Evolutionary conservation across 208 protist genomes (phyloP).

Genomic region (Crithidia mellificae): DNA sequence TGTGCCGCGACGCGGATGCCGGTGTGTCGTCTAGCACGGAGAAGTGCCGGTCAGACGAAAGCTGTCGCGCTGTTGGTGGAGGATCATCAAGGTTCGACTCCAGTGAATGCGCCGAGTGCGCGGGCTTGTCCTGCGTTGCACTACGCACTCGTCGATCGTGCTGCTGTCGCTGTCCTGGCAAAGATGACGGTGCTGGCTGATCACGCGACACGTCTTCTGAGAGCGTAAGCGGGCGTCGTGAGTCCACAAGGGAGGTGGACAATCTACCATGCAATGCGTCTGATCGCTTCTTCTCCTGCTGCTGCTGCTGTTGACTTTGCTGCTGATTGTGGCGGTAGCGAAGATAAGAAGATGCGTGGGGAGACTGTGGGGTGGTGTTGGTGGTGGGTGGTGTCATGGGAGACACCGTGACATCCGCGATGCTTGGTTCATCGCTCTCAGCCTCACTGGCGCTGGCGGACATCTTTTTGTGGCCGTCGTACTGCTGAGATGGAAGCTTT

Average conservation of each 20-base stretch:
- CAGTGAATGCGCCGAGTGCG: background rate
- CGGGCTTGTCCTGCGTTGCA: background rate
- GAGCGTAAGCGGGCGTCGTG: background rate
- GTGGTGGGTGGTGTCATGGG: conserved; percentile 30
- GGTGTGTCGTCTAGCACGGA: background rate
- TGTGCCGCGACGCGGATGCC: background rate
- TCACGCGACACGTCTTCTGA: no score
- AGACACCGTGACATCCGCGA: conserved; percentile 35
- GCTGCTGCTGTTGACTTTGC: no score
- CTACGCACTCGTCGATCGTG: background rate
- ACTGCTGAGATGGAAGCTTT: background rate
- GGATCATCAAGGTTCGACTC: background rate
- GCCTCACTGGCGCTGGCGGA: background rate
- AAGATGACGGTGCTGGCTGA: no score
- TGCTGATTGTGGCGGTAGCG: background rate
- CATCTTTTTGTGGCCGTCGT: background rate
- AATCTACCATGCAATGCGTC: background rate
- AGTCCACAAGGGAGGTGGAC: background rate
- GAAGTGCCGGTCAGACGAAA: conserved; percentile 26
- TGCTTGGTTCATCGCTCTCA: conserved; percentile 17
- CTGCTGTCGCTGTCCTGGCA: no score
- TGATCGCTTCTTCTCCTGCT: no score
- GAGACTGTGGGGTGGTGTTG: conserved; percentile 15
- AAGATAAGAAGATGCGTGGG: conserved; percentile 1
- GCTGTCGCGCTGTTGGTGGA: conserved; percentile 27